Percentiles rank a stretch among this genome's conserved stretches.
phyloP scores from a whole-genome alignment of 2,329 filamentous ascomycete genomes.

The Metarhizium anisopliae region DNA sequence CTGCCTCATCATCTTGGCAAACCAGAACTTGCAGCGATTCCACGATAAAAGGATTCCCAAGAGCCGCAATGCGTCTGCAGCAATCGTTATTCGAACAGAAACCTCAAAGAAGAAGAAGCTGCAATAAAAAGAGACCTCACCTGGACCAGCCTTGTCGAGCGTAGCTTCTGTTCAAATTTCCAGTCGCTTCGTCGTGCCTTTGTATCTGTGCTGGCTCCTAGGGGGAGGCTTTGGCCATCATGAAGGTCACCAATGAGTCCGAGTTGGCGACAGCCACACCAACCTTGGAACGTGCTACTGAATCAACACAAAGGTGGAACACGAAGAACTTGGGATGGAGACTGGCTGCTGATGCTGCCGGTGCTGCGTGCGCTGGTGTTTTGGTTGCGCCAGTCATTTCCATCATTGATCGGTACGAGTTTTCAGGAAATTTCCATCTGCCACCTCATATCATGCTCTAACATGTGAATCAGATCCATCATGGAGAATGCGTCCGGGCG shows the following conservation, averaged over 20 bases:
- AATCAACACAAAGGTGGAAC: conserved; percentile 48
- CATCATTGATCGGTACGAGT: conserved; percentile 69
- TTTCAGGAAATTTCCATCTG: neutral
- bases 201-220: neutral
- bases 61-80: conserved; percentile 1
- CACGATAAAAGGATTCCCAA: neutral
- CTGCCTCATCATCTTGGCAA: neutral
- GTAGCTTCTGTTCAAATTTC: neutral
- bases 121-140: neutral
- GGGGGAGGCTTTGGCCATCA: neutral
- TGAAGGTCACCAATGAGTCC: neutral
- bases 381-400: conserved; percentile 78
- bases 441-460: conserved; percentile 8
- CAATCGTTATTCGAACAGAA: neutral
- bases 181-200: neutral
- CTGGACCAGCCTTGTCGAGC: neutral
- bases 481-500: conserved; percentile 75
- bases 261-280: neutral
- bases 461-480: conserved; percentile 46
- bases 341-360: conserved; percentile 57
- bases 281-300: neutral
- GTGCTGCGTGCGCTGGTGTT: conserved; percentile 62
- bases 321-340: conserved; percentile 61
- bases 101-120: neutral
- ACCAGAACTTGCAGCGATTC: neutral